Evolutionary conservation across 108 stramenopile species (phyloP).

Genomic region (Fistulifera solaris): DNA sequence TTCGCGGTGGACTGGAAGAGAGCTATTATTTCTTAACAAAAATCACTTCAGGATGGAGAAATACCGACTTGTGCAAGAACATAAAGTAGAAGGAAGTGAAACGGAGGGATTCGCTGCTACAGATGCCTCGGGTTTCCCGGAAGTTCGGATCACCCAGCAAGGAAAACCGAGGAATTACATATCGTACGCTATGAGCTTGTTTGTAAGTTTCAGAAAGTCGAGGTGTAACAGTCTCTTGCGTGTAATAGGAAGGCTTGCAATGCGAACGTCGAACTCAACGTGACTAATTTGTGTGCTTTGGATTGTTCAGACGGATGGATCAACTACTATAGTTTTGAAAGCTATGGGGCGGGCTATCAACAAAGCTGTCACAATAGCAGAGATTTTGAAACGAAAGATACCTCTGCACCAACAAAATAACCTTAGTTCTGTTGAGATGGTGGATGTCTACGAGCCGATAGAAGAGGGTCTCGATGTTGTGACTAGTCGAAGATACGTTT

Average conservation of each 20-base stretch:
- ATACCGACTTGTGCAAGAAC: slow-evolving; percentile 75
- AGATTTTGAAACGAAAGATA: slow-evolving; percentile 80
- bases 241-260: no score
- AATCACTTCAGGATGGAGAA: slow-evolving; percentile 50
- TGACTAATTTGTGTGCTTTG: no score
- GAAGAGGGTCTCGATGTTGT: slow-evolving; percentile 83
- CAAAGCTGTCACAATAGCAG: slow-evolving; percentile 84
- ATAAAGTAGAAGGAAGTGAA: slow-evolving; percentile 33
- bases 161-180: slow-evolving; percentile 82
- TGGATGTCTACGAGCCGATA: slow-evolving; percentile 78
- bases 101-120: not conserved
- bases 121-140: slow-evolving; percentile 2
- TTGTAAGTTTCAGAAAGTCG: slow-evolving; percentile 36
- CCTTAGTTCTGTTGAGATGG: slow-evolving; percentile 61
- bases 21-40: no score
- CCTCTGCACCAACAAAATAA: slow-evolving; percentile 71
- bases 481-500: slow-evolving; percentile 61
- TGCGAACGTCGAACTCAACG: no score
- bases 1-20: no score
- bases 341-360: slow-evolving; percentile 87
- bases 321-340: slow-evolving; percentile 57
- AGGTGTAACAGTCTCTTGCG: no score
- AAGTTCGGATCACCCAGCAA: slow-evolving; percentile 73
- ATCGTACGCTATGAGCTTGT: slow-evolving; percentile 65
- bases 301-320: slow-evolving; percentile 32